These are phyloP conservation scores for Rhododendron williamsianum DNA, from an alignment of 148 eudicot species.

Conservation along the genomic window DNA sequence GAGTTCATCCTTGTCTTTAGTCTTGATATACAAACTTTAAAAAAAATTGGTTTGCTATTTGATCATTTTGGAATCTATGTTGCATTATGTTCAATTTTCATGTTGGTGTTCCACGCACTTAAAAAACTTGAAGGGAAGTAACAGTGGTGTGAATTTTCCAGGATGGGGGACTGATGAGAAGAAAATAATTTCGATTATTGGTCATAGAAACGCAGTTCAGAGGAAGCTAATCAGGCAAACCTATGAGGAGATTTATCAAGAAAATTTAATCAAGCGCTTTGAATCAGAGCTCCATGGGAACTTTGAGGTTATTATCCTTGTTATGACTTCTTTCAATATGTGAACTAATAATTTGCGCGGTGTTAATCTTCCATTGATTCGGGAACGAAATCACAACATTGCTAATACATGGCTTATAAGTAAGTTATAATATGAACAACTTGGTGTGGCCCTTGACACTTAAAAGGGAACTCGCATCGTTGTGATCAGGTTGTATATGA, in stretches of 20 bases:
- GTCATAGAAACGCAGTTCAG: conserved; percentile 56
- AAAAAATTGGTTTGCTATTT: neutral
- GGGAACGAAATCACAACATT: neutral
- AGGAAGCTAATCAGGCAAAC: conserved; percentile 54
- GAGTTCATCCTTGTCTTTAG: neutral
- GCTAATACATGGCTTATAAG: neutral
- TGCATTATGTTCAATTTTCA: neutral
- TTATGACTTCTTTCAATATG: neutral
- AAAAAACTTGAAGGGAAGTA: neutral
- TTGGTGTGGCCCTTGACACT: too few species aligned
- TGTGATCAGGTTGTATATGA: too few species aligned
- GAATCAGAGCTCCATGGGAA: conserved; percentile 60
- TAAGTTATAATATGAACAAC: too few species aligned
- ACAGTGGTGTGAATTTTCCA: conserved; percentile 1
- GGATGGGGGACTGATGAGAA: conserved; percentile 83
- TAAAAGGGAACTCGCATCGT: too few species aligned
- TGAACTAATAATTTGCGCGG: neutral
- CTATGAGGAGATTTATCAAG: conserved; percentile 46
- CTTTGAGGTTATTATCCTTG: conserved; percentile 41
- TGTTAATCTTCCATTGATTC: neutral
- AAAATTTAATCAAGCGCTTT: conserved; percentile 50
- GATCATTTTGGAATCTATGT: neutral
- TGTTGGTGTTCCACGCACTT: neutral
- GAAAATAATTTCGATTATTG: conserved; percentile 46
- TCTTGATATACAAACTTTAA: too few species aligned